Base-by-base conservation (phyloP, 2,329 filamentous ascomycete species). In the Endoconidiophora polonica region DNA sequence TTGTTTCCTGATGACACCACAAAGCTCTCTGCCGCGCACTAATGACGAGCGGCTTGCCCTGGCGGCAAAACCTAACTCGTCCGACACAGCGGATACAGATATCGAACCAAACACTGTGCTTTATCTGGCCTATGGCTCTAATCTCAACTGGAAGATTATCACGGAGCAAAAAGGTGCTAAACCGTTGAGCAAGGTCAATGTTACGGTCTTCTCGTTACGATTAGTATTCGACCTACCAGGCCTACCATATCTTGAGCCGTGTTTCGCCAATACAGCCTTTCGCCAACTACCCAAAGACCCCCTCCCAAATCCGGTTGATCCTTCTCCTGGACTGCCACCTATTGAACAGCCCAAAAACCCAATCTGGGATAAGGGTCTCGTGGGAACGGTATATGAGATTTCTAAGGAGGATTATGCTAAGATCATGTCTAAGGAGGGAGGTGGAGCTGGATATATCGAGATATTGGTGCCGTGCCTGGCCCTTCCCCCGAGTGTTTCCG, bases 361-460 rank as follows among this genome's bases (percentile, higher is more conserved):
- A 36, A 46, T 61, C 57, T 94, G 86, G 87, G 68, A 78, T 55
- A 88, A 87, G 59, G 85, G 86, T 3, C 73, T 98, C 2, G 76
- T 95, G 39, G 91, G 91, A 22, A 86, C 94, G 14, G 91, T 96
- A 3, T 98, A 98, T 67, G 88, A 96, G 66, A 86, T 96, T 26
- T 94, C 87, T 1, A 68, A 73, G 16, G 64, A 73, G 41, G 91
- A 98, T 66, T 98, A 85, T 61, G 74, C 79, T 5, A 83, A 76
- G 53, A 94, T 98, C 57, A 81, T 96, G 54, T 81, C 81, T 4
- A 95, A 88, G 4, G 91, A 98, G 63, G 90, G 90, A 47, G 88
- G 85, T 29, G 88, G 88, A 16, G 67, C 79, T 2, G 74, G 80
- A n/a, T 98, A 98, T 67, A 70, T 81, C 51, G 87, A 96, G 60